Evolutionary conservation across 108 stramenopile genomes (phyloP).

Genomic region (Nitzschia palea): DNA sequence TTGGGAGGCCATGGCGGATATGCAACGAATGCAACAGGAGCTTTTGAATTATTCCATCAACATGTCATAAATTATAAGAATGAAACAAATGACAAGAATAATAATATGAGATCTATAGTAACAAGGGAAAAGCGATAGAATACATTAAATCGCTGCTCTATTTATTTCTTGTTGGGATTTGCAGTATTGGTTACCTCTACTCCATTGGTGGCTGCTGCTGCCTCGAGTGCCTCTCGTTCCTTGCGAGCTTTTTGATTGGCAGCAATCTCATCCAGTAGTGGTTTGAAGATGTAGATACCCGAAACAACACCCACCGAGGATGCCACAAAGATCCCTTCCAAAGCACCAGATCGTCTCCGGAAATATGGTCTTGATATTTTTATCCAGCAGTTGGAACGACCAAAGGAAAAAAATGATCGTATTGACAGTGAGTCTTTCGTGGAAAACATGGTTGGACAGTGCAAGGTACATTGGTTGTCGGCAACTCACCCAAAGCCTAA

Average conservation of each 20-base stretch:
- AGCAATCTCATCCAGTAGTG: constrained; percentile 34
- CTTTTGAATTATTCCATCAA: constrained; percentile 37
- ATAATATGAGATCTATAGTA: no score
- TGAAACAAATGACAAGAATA: no score
- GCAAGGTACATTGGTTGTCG: no score
- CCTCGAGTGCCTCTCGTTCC: constrained; percentile 22
- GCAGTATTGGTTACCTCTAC: no score
- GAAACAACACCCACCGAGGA: constrained; percentile 30
- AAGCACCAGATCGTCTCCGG: constrained; percentile 30
- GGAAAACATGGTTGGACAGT: no score
- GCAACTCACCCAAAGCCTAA: constrained; percentile 12
- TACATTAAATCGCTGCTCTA: not conserved
- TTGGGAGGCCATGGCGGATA: constrained; percentile 72
- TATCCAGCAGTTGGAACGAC: no score
- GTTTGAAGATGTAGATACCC: constrained; percentile 42
- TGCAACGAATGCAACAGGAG: constrained; percentile 61
- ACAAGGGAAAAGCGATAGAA: not conserved
- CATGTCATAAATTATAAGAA: not conserved
- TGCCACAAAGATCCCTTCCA: constrained; percentile 41
- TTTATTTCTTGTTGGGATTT: not conserved
- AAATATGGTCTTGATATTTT: constrained; percentile 31
- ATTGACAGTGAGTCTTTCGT: no score
- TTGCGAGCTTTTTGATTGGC: constrained; percentile 24
- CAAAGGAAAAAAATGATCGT: no score
- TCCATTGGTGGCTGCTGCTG: constrained; percentile 7